A percentile compares a stretch with the other conserved stretches of the same genome.
phyloP scores from a whole-genome alignment of 805 yeast species.

The Saturnispora saitoi region DNA sequence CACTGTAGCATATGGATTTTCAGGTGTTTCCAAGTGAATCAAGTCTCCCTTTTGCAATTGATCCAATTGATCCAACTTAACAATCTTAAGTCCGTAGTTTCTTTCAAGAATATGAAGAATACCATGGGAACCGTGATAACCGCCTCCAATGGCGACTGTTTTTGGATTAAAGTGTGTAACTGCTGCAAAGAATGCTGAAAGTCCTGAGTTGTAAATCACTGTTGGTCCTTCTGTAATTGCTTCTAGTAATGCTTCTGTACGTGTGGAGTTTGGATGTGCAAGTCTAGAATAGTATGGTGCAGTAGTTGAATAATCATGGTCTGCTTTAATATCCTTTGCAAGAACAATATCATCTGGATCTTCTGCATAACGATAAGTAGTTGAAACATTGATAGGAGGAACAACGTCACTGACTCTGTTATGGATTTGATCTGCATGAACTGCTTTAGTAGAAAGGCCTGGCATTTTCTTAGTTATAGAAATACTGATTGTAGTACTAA shows the following conservation, averaged over 20 bases:
- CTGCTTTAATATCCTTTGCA: conserved; percentile 27
- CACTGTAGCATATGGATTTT: conserved; percentile 71
- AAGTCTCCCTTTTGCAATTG: conserved; percentile 54
- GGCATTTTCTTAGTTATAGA: conserved; percentile 24
- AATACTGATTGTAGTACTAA: neutral
- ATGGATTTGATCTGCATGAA: conserved; percentile 65
- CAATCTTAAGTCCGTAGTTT: conserved; percentile 45
- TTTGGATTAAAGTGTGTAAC: conserved; percentile 67
- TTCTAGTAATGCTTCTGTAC: conserved; percentile 59
- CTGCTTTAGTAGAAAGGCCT: conserved; percentile 44
- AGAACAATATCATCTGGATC: conserved; percentile 50
- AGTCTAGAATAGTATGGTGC: conserved; percentile 58
- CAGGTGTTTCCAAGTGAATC: conserved; percentile 80
- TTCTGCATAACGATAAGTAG: conserved; percentile 62
- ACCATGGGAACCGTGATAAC: conserved; percentile 81
- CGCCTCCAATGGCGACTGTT: conserved; percentile 59
- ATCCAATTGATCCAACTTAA: conserved; percentile 44
- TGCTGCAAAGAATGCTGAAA: conserved; percentile 73
- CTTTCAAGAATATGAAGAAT: conserved; percentile 56
- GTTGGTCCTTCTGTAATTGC: conserved; percentile 54
- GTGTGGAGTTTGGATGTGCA: conserved; percentile 62
- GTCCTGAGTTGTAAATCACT: conserved; percentile 68
- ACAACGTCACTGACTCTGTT: conserved; percentile 57
- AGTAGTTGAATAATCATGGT: conserved; percentile 16
- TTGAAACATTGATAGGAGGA: conserved; percentile 74